Conservation (phyloP, 1,284 basidiomycete species). For the Cutaneotrichosporon cavernicola region DNA sequence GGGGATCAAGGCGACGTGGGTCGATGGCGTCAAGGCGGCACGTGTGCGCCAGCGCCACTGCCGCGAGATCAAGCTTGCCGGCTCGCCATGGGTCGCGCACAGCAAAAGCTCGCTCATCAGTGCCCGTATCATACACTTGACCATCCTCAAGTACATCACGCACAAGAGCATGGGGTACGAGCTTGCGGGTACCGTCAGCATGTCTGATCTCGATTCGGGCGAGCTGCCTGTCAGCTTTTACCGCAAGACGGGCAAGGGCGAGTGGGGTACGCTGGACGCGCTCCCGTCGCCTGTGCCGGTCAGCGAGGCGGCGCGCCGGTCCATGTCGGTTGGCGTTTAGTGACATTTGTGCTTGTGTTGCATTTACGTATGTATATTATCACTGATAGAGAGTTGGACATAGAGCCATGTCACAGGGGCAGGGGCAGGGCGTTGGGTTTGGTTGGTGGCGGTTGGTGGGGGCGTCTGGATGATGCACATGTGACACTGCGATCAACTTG, state of each 20-base stretch:
- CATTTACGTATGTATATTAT: not conserved
- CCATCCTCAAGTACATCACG: conserved; percentile 45
- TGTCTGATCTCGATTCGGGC: conserved; percentile 46
- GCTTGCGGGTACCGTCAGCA: conserved; percentile 42
- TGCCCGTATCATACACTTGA: conserved; percentile 44
- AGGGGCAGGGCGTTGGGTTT: too few species aligned
- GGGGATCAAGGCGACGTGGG: conserved; percentile 46
- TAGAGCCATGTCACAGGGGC: too few species aligned
- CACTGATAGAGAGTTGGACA: not conserved
- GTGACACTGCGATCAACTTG: too few species aligned
- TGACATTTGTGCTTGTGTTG: not conserved
- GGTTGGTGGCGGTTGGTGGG: too few species aligned
- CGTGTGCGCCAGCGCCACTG: conserved; percentile 46
- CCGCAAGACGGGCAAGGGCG: conserved; percentile 18
- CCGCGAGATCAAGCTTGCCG: conserved; percentile 44
- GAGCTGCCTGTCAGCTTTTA: conserved; percentile 48
- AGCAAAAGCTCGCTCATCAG: conserved; percentile 42
- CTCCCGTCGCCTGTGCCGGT: conserved; percentile 11
- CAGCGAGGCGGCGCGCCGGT: conserved; percentile 12
- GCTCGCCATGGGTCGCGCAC: conserved; percentile 41
- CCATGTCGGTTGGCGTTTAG: conserved; percentile 14
- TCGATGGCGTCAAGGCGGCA: conserved; percentile 45
- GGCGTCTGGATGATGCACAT: too few species aligned
- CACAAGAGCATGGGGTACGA: conserved; percentile 33
- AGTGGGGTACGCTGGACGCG: conserved; percentile 6